Evolutionary conservation across 805 yeast species (phyloP).

Genomic region (Wickerhamomyces alni): DNA sequence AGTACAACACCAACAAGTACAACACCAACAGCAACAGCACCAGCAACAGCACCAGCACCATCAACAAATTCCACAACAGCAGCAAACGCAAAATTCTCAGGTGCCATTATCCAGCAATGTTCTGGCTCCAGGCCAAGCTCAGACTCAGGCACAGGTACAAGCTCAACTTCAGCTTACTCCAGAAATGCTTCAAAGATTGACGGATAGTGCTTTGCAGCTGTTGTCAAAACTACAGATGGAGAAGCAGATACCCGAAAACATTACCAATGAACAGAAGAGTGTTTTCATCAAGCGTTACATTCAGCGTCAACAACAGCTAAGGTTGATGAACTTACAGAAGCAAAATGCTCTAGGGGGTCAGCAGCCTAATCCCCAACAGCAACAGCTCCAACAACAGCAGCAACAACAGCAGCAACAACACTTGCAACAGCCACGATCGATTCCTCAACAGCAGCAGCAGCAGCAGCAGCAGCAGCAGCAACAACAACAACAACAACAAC

Average conservation of each 20-base stretch:
- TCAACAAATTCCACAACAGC: constrained; percentile 14
- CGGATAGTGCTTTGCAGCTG: constrained; percentile 20
- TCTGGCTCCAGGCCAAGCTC: too few relatives aligned
- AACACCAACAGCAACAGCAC: constrained; percentile 5
- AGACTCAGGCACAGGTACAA: too few relatives aligned
- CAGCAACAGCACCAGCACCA: constrained; percentile 13
- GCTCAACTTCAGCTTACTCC: constrained; percentile 8
- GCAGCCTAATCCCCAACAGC: constrained; percentile 3
- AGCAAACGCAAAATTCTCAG: constrained; percentile 19
- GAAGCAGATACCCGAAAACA: constrained; percentile 15
- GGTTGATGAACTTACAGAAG: constrained; percentile 6
- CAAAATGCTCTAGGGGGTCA: constrained; percentile 2
- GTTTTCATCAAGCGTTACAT: constrained; percentile 19
- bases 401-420: constrained; percentile 11
- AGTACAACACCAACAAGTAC: constrained; percentile 6
- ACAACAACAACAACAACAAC: constrained; percentile 2
- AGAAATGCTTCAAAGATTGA: constrained; percentile 15
- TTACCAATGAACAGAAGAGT: constrained; percentile 21
- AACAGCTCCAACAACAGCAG: constrained; percentile 9
- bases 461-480: too few relatives aligned
- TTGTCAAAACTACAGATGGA: constrained; percentile 19
- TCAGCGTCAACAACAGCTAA: constrained; percentile 20
- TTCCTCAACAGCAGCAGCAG: constrained; percentile 9
- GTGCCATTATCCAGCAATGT: too few relatives aligned
- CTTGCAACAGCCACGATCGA: constrained; percentile 4